Percentiles rank a stretch among this genome's conserved stretches.
Evolutionary conservation across 495 filamentous ascomycete genomes (phyloP).

Genomic region (Aspergillus coremiiformis): DNA sequence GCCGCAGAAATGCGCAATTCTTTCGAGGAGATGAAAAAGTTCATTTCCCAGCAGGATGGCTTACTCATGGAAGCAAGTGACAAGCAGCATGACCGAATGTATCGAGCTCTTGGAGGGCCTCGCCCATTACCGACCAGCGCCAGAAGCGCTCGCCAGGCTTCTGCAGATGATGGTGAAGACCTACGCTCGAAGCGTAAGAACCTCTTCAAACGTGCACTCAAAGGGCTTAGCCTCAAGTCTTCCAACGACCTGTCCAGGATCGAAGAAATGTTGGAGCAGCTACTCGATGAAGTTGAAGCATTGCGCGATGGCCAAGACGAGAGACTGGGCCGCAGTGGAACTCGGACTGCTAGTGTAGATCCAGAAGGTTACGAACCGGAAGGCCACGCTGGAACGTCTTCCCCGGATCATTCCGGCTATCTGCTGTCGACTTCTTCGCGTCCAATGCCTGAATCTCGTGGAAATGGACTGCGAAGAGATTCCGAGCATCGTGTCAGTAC

Average conservation of each 20-base stretch:
- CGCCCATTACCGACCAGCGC: slow-evolving; percentile 65
- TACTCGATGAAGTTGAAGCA: slow-evolving; percentile 84
- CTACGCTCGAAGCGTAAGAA: slow-evolving; percentile 72
- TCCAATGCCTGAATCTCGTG: slow-evolving; percentile 26
- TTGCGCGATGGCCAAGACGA: slow-evolving; percentile 58
- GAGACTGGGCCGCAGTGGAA: slow-evolving; percentile 15
- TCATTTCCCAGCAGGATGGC: slow-evolving; percentile 79
- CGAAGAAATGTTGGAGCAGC: slow-evolving; percentile 88
- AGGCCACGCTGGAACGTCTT: slow-evolving; percentile 68
- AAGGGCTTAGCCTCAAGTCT: slow-evolving; percentile 78
- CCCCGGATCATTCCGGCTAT: slow-evolving; percentile 70
- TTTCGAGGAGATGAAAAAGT: slow-evolving; percentile 93
- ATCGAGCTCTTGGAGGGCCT: slow-evolving; percentile 77
- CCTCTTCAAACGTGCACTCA: slow-evolving; percentile 84
- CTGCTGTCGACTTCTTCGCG: slow-evolving; percentile 57
- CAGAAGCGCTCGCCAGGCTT: slow-evolving; percentile 44
- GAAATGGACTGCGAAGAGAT: slow-evolving; percentile 46
- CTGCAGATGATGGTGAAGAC: slow-evolving; percentile 63
- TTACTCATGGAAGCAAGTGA: slow-evolving; percentile 76
- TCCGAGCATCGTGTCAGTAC: slow-evolving; percentile 80
- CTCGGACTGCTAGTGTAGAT: slow-evolving; percentile 34
- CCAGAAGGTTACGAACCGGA: slow-evolving; percentile 73
- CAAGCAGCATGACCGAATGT: slow-evolving; percentile 75
- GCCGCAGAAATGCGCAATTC: slow-evolving; percentile 96
- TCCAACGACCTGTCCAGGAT: slow-evolving; percentile 83